Percentiles rank a stretch among this genome's conserved stretches.
Evolutionary conservation across 2,329 filamentous ascomycete genomes (phyloP).

Genomic region (Aspergillus quadrilineatus): DNA sequence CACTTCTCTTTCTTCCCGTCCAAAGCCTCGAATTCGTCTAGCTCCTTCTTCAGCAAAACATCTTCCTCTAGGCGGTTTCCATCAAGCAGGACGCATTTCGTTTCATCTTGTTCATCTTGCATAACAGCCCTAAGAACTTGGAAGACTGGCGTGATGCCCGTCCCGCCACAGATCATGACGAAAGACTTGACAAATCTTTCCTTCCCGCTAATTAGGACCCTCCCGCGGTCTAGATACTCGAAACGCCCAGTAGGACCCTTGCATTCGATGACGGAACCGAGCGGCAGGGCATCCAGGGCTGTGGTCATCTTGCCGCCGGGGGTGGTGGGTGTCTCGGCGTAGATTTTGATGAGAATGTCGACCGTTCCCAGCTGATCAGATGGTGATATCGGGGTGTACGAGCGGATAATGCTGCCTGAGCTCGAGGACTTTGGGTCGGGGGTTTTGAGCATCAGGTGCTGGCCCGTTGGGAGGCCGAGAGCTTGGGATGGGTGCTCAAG

Average conservation of each 20-base stretch:
- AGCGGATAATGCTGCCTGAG: slow-evolving; percentile 64
- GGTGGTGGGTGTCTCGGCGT: slow-evolving; percentile 59
- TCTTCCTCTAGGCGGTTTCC: slow-evolving; percentile 77
- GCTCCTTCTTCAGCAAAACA: slow-evolving; percentile 73
- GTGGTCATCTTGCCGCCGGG: slow-evolving; percentile 79
- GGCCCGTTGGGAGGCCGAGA: slow-evolving; percentile 76
- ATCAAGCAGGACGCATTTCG: slow-evolving; percentile 70
- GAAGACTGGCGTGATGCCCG: slow-evolving; percentile 89
- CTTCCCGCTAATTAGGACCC: slow-evolving; percentile 60
- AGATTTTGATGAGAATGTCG: slow-evolving; percentile 80
- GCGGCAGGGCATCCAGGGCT: slow-evolving; percentile 69
- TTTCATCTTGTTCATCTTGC: slow-evolving; percentile 61
- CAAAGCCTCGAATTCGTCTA: slow-evolving; percentile 61
- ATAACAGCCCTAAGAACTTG: slow-evolving; percentile 76
- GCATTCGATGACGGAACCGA: slow-evolving; percentile 75
- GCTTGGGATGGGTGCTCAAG: slow-evolving; percentile 69
- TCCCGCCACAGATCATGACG: slow-evolving; percentile 84
- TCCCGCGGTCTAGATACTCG: slow-evolving; percentile 69
- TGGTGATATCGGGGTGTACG: slow-evolving; percentile 81
- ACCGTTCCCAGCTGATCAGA: slow-evolving; percentile 61
- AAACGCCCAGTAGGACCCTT: slow-evolving; percentile 88
- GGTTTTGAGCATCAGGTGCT: slow-evolving; percentile 82
- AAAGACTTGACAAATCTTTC: slow-evolving; percentile 63
- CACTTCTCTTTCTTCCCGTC: slow-evolving; percentile 52
- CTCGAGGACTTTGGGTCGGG: slow-evolving; percentile 68